phyloP scores from a whole-genome alignment of 1,139 yeast species.

The Pichia sp. region DNA sequence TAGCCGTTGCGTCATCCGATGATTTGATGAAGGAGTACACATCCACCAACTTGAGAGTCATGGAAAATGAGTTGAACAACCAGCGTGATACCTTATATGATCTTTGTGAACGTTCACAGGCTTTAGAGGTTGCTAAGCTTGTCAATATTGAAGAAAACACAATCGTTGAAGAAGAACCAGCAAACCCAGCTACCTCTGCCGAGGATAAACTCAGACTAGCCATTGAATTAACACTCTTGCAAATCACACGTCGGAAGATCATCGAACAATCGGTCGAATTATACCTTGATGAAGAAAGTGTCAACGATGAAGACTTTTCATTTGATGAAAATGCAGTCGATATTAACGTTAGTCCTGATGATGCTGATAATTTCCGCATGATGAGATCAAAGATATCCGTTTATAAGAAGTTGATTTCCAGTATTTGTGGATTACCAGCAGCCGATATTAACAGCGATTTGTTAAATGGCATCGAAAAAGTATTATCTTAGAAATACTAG shows the following conservation, averaged over 20 bases:
- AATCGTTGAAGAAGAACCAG: constrained; percentile 6
- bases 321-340: constrained; percentile 15
- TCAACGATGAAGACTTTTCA: constrained; percentile 10
- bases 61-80: constrained; percentile 3
- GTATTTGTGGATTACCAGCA: constrained; percentile 75
- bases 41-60: not conserved
- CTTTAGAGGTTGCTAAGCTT: constrained; percentile 33
- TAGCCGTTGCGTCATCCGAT: constrained; percentile 4
- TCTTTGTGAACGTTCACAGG: constrained; percentile 34
- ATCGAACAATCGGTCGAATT: constrained; percentile 28
- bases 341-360: not conserved
- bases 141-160: constrained; percentile 28
- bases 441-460: constrained; percentile 77
- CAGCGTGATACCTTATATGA: constrained; percentile 22
- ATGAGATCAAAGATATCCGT: constrained; percentile 58
- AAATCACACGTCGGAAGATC: constrained; percentile 47
- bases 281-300: constrained; percentile 9
- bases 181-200: not conserved
- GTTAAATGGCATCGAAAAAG: constrained; percentile 51
- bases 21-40: not conserved
- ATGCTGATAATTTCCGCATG: constrained; percentile 10
- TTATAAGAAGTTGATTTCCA: constrained; percentile 76
- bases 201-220: constrained; percentile 31
- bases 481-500: constrained; percentile 20
- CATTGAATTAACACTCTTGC: constrained; percentile 50